Percentiles rank a stretch among this genome's conserved stretches.
Conservation (phyloP, 108 stramenopile genomes). For the Skeletonema potamos region DNA sequence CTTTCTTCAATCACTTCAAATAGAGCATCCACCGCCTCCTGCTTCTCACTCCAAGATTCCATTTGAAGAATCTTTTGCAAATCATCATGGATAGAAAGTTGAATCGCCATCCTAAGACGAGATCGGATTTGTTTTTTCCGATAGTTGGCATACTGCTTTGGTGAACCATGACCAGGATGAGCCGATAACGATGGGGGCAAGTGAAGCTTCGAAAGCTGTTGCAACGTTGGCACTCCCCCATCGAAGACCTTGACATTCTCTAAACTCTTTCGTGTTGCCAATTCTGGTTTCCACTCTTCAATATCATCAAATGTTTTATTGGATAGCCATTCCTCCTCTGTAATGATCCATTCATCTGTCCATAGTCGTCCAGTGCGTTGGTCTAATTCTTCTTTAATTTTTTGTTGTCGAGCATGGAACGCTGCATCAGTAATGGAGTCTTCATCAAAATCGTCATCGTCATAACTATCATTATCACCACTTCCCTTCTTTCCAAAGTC, state of each 20-base stretch:
- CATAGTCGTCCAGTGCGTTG: slow-evolving; percentile 59
- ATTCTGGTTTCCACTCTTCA: slow-evolving; percentile 69
- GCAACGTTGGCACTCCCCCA: slow-evolving; percentile 70
- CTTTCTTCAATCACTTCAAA: slow-evolving; percentile 68
- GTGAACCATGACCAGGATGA: slow-evolving; percentile 54
- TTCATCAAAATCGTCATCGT: slow-evolving; percentile 4
- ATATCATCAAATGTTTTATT: slow-evolving; percentile 54
- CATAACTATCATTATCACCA: slow-evolving; percentile 4
- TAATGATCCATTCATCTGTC: slow-evolving; percentile 60
- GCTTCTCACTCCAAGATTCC: slow-evolving; percentile 54
- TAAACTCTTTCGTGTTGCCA: slow-evolving; percentile 59
- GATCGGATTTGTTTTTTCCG: slow-evolving; percentile 36
- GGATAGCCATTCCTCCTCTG: slow-evolving; percentile 69
- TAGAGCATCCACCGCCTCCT: slow-evolving; percentile 72
- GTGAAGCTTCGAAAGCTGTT: slow-evolving; percentile 43
- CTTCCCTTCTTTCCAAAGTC: neutral
- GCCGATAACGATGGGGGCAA: slow-evolving; percentile 45
- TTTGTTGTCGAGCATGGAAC: slow-evolving; percentile 20
- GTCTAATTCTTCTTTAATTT: slow-evolving; percentile 54
- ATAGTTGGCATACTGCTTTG: slow-evolving; percentile 52
- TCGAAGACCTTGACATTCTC: slow-evolving; percentile 65
- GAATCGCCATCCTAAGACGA: slow-evolving; percentile 40
- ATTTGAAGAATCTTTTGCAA: slow-evolving; percentile 45
- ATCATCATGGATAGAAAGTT: slow-evolving; percentile 47
- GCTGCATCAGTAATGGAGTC: neutral